Percentiles rank a stretch among this genome's conserved stretches.
These are phyloP conservation scores for Linum trigynum DNA, from an alignment of 345 rosid species.

Conservation along the genomic window DNA sequence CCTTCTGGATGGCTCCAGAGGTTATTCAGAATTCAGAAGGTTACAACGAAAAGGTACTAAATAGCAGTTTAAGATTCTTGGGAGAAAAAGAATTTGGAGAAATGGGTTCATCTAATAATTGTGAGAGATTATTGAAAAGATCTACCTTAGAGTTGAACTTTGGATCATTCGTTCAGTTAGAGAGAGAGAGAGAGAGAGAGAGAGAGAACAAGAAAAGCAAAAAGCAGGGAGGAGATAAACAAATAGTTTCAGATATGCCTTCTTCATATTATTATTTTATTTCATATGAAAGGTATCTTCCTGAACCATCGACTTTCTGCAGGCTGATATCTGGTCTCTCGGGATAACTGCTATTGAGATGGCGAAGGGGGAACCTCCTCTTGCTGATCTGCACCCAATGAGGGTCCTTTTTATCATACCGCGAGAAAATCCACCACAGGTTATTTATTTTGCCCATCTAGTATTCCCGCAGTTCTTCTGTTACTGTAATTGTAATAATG, in stretches of 20 bases:
- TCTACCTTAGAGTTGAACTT: no score
- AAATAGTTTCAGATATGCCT: no score
- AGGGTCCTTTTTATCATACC: slow-evolving; percentile 99
- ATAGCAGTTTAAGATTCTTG: not conserved
- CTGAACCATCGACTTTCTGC: slow-evolving; percentile 26
- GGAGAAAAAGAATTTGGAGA: no score
- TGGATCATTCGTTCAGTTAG: no score
- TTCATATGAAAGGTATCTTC: not conserved
- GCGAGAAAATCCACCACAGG: slow-evolving; percentile 99
- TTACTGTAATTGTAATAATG: slow-evolving; percentile 15
- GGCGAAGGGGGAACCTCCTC: slow-evolving; percentile 99
- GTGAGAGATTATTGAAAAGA: no score
- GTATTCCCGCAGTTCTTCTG: not conserved
- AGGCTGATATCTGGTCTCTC: slow-evolving; percentile 99
- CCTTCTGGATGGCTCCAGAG: slow-evolving; percentile 99
- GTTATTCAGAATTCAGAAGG: slow-evolving; percentile 99
- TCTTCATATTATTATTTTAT: not conserved
- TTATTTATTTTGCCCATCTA: slow-evolving; percentile 22
- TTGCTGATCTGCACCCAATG: slow-evolving; percentile 99
- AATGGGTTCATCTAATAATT: no score
- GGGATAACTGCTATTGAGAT: slow-evolving; percentile 98
- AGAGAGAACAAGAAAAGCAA: no score
- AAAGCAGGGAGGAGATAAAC: no score
- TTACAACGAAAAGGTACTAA: slow-evolving; percentile 81
- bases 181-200: no score